phyloP scores from a whole-genome alignment of 2,329 filamentous ascomycete species.

The Chaetomium globosum region DNA sequence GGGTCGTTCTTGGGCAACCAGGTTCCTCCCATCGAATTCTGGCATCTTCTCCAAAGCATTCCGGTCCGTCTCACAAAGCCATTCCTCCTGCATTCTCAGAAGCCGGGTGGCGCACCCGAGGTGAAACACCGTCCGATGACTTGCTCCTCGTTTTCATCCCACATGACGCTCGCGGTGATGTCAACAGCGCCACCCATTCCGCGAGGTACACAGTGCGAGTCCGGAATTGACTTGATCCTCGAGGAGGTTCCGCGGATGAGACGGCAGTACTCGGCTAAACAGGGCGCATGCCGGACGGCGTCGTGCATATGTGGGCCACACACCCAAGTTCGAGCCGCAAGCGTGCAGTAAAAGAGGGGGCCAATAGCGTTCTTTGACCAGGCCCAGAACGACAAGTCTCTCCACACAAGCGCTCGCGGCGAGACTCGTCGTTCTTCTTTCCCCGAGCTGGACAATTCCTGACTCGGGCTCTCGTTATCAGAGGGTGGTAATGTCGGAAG shows the following conservation, averaged over 20 bases:
- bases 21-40: no score
- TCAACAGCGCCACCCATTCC: background rate
- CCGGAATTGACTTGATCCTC: background rate
- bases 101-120: background rate
- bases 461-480: constrained; percentile 2
- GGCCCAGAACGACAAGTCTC: constrained; percentile 9
- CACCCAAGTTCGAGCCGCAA: constrained; percentile 13
- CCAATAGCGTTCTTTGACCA: background rate
- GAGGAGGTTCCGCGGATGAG: background rate
- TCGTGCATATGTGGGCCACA: constrained; percentile 16
- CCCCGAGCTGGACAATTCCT: background rate
- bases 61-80: background rate
- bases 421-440: background rate
- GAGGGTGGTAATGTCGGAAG: constrained; percentile 8
- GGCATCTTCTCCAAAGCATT: no score
- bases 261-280: constrained; percentile 1
- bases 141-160: background rate
- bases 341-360: background rate
- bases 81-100: background rate
- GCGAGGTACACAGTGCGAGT: background rate
- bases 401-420: background rate
- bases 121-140: background rate
- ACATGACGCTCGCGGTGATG: background rate
- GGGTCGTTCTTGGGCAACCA: background rate
- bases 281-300: background rate